Percentiles rank a stretch among this genome's conserved stretches.
Evolutionary conservation across 129 eudicot species (phyloP).

Genomic region (Dittrichia graveolens): DNA sequence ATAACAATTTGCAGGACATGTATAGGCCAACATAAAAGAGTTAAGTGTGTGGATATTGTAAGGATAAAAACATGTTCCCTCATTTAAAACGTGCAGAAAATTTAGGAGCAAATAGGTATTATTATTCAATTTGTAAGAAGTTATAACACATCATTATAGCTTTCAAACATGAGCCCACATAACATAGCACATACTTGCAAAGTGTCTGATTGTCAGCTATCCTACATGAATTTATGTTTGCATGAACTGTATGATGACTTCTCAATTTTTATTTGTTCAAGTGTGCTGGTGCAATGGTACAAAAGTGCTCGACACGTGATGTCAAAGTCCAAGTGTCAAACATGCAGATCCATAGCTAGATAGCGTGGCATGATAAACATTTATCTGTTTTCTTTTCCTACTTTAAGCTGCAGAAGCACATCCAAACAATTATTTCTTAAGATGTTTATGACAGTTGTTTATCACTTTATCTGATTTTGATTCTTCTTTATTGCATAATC

Average conservation of each 20-base stretch:
- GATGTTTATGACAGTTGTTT: neutral
- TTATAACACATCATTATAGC: neutral
- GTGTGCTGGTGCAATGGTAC: neutral
- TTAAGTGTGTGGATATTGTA: neutral
- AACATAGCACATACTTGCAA: neutral
- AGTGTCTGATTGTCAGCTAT: neutral
- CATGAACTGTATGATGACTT: neutral
- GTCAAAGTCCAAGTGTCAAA: neutral
- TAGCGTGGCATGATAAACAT: neutral
- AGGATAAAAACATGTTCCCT: neutral
- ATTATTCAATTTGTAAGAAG: neutral
- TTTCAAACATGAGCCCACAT: neutral
- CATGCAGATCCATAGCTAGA: neutral
- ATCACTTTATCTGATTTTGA: neutral
- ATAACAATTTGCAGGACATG: slow-evolving; percentile 10
- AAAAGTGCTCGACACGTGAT: neutral
- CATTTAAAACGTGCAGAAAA: neutral
- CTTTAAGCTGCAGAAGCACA: neutral
- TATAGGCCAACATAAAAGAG: neutral
- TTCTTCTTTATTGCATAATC: neutral
- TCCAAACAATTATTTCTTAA: neutral
- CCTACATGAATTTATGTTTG: neutral
- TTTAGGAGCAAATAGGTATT: neutral
- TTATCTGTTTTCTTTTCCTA: too few relatives aligned
- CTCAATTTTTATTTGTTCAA: neutral